Percentiles rank a stretch among this genome's conserved stretches.
phyloP scores from a whole-genome alignment of 1,284 basidiomycete species.

The Inonotus hispidus region DNA sequence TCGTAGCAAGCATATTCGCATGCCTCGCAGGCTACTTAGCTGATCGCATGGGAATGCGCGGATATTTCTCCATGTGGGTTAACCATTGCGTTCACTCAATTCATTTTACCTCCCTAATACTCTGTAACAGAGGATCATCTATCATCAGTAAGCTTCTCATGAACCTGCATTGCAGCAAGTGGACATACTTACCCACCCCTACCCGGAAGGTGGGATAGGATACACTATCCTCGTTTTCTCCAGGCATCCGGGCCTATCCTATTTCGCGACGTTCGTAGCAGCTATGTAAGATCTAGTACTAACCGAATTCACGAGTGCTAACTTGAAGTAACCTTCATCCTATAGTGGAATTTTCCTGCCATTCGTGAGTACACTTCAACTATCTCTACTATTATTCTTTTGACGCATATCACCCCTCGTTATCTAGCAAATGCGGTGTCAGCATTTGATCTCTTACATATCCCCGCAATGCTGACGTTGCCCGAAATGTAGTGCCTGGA shows the following conservation, averaged over 20 bases:
- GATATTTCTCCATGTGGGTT: constrained; percentile 56
- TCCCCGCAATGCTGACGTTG: no score
- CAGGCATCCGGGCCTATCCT: constrained; percentile 55
- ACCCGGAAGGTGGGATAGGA: not conserved
- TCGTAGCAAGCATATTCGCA: constrained; percentile 59
- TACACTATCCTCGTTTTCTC: constrained; percentile 46
- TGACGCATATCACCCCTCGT: not conserved
- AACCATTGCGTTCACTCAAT: not conserved
- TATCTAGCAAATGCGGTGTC: not conserved
- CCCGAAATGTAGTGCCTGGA: constrained; percentile 47
- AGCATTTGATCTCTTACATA: no score
- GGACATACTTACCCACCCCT: not conserved
- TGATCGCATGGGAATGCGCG: constrained; percentile 54
- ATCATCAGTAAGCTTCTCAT: constrained; percentile 30
- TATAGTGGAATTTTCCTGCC: constrained; percentile 58
- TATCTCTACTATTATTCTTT: not conserved
- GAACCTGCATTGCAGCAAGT: not conserved
- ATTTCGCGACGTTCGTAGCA: constrained; percentile 66
- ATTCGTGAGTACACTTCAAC: constrained; percentile 42
- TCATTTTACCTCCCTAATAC: not conserved
- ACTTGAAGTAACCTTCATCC: not conserved
- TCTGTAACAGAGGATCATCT: constrained; percentile 28
- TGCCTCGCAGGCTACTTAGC: constrained; percentile 59
- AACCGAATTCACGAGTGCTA: not conserved
- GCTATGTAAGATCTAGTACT: constrained; percentile 41